Conservation (phyloP, 2,329 filamentous ascomycete genomes). For the Phialocephala sp. region DNA sequence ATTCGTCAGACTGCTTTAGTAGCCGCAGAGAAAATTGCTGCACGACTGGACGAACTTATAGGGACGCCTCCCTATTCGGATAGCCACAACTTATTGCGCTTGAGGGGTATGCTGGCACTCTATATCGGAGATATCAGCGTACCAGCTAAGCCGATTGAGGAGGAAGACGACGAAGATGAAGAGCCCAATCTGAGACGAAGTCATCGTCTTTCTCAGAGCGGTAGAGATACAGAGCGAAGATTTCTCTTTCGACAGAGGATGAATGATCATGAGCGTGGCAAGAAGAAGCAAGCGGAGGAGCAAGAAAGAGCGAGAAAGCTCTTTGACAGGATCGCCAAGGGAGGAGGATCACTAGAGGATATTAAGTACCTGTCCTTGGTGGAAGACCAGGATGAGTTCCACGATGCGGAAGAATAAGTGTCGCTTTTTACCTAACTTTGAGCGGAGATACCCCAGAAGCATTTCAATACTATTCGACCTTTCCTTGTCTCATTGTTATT, state of each 20-base stretch:
- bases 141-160: conserved; percentile 38
- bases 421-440: not conserved
- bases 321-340: conserved; percentile 46
- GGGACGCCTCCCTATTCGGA: conserved; percentile 72
- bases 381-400: not conserved
- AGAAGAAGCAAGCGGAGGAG: conserved; percentile 40
- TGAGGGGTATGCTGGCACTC: conserved; percentile 76
- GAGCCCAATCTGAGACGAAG: conserved; percentile 28
- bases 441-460: conserved; percentile 4
- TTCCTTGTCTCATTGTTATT: not conserved
- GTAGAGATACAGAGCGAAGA: conserved; percentile 29
- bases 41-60: conserved; percentile 74
- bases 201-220: conserved; percentile 24
- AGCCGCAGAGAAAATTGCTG: conserved; percentile 66
- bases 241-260: conserved; percentile 32
- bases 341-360: conserved; percentile 33
- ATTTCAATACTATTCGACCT: not conserved
- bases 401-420: conserved; percentile 5
- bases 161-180: conserved; percentile 30
- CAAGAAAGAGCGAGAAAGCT: conserved; percentile 45
- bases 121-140: conserved; percentile 75
- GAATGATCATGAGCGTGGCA: conserved; percentile 35
- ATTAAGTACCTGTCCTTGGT: conserved; percentile 26
- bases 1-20: conserved; percentile 35
- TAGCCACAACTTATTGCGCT: conserved; percentile 67